Evolutionary conservation across 176 grass and related monocot genomes (phyloP).

Genomic region (Raddia guianensis): DNA sequence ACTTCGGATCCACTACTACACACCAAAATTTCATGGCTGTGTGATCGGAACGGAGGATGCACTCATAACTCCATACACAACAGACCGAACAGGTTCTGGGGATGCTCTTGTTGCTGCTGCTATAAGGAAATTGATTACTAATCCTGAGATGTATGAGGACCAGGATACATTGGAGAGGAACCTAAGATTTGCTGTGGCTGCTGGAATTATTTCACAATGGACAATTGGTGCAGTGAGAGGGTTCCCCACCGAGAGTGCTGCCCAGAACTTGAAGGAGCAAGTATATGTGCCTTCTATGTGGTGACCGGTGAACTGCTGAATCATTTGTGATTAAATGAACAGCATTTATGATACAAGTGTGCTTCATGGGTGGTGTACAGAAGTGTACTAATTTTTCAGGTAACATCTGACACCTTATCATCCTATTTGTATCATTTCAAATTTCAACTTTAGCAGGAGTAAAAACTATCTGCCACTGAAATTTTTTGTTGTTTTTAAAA

Average conservation of each 20-base stretch:
- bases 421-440: constrained; percentile 3
- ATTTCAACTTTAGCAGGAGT: constrained; percentile 5
- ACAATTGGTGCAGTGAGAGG: constrained; percentile 82
- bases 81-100: constrained; percentile 87
- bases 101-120: constrained; percentile 84
- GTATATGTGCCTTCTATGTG: constrained; percentile 87
- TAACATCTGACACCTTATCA: constrained; percentile 34
- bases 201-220: constrained; percentile 95
- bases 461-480: background rate
- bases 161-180: constrained; percentile 75
- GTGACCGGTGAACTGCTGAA: constrained; percentile 61
- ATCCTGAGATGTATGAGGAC: constrained; percentile 79
- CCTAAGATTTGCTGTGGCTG: constrained; percentile 77
- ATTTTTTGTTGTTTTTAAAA: constrained; percentile 14
- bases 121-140: constrained; percentile 71
- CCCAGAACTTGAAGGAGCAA: constrained; percentile 89
- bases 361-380: constrained; percentile 25
- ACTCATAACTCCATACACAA: constrained; percentile 75
- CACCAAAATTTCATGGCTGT: constrained; percentile 75
- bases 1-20: constrained; percentile 87
- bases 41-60: constrained; percentile 77
- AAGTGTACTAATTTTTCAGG: constrained; percentile 28
- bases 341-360: constrained; percentile 1
- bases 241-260: constrained; percentile 85
- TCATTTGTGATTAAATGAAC: constrained; percentile 12